phyloP scores from a whole-genome alignment of 306 rosid genomes.

The Nissolia schottii region DNA sequence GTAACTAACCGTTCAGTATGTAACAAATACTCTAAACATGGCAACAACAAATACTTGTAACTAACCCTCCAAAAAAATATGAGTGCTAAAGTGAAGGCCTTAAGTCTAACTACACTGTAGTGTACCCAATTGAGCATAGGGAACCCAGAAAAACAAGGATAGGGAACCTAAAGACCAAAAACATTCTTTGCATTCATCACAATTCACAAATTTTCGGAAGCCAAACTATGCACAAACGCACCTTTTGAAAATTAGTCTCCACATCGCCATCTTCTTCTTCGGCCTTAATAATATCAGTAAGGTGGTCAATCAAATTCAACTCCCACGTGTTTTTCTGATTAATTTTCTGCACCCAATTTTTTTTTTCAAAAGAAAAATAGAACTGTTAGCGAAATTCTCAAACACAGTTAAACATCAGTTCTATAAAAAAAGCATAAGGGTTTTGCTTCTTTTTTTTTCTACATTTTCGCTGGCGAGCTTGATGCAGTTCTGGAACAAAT shows the following conservation, averaged over 20 bases:
- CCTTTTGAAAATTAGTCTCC: slow-evolving; percentile 97
- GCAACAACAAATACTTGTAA: background rate
- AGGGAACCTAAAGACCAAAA: background rate
- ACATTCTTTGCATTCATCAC: background rate
- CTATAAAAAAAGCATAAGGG: background rate
- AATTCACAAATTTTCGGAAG: background rate
- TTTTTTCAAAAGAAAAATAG: background rate
- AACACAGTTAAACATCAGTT: background rate
- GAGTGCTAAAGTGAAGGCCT: background rate
- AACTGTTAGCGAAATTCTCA: background rate
- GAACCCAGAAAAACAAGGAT: background rate
- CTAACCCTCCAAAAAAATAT: background rate
- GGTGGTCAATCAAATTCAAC: slow-evolving; percentile 84
- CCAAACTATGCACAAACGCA: slow-evolving; percentile 11
- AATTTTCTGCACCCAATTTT: slow-evolving; percentile 80
- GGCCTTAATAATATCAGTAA: slow-evolving; percentile 76
- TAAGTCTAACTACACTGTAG: too few species aligned
- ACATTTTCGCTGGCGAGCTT: slow-evolving; percentile 98
- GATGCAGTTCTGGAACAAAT: slow-evolving; percentile 91
- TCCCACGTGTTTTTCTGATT: slow-evolving; percentile 98
- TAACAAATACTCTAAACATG: too few species aligned
- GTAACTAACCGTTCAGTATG: too few species aligned
- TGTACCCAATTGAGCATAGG: background rate
- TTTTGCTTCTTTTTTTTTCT: background rate
- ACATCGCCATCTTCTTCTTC: slow-evolving; percentile 62